These are phyloP conservation scores for Hamamelis virginiana DNA, from an alignment of 164 flowering plant genomes.

Conservation along the genomic window DNA sequence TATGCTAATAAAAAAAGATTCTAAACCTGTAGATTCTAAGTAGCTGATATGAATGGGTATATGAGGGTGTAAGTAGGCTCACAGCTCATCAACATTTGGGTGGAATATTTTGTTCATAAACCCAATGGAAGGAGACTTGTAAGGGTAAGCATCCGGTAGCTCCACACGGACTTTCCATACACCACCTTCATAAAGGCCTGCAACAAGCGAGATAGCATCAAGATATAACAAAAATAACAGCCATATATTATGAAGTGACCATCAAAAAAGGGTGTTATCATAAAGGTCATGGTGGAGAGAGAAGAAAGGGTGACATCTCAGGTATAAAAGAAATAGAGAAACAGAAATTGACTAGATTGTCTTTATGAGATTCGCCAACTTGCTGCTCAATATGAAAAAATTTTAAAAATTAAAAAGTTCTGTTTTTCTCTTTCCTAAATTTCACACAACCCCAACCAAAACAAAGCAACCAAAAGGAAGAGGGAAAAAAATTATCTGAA, in stretches of 20 bases:
- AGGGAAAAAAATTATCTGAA: too few relatives aligned
- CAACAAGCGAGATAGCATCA: slow-evolving; percentile 9
- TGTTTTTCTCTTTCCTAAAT: not conserved
- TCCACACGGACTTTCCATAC: slow-evolving; percentile 95
- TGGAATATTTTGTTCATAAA: slow-evolving; percentile 92
- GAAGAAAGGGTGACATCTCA: too few relatives aligned
- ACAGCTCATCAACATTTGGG: slow-evolving; percentile 96
- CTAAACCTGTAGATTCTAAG: not conserved
- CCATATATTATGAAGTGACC: not conserved
- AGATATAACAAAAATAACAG: not conserved
- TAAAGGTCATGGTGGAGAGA: not conserved
- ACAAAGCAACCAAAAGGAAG: not conserved
- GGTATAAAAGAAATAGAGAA: too few relatives aligned
- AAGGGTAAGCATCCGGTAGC: slow-evolving; percentile 94
- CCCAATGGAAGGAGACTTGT: slow-evolving; percentile 94
- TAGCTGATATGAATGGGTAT: not conserved
- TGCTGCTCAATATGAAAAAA: too few relatives aligned
- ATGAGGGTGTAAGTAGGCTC: slow-evolving; percentile 25
- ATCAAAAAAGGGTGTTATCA: not conserved
- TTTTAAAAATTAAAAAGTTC: too few relatives aligned
- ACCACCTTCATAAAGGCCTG: slow-evolving; percentile 96
- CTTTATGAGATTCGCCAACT: too few relatives aligned
- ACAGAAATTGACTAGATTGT: too few relatives aligned
- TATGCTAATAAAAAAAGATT: not conserved
- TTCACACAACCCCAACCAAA: not conserved